Conservation (phyloP, 1,284 basidiomycete species). For the Megacollybia platyphylla region DNA sequence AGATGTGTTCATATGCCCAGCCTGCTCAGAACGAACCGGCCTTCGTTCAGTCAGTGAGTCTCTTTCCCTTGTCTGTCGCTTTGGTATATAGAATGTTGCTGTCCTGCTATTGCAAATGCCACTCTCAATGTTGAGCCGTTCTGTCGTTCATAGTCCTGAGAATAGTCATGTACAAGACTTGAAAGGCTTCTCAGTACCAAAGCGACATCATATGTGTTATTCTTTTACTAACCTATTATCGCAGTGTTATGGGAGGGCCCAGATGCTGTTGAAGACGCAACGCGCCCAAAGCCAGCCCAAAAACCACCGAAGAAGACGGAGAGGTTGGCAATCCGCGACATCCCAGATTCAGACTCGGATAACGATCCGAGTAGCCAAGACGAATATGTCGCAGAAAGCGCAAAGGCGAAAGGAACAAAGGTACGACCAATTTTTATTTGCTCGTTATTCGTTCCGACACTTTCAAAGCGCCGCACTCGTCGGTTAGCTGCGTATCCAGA, state of each 20-base stretch:
- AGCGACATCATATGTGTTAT: slow-evolving; percentile 1
- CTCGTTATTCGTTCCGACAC: slow-evolving; percentile 4
- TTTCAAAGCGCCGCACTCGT: slow-evolving; percentile 21
- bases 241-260: slow-evolving; percentile 62
- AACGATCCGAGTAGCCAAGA: slow-evolving; percentile 44
- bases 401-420: slow-evolving; percentile 19
- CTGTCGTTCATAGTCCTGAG: slow-evolving; percentile 5
- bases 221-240: slow-evolving; percentile 6
- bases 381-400: slow-evolving; percentile 47
- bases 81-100: slow-evolving; percentile 14
- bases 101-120: slow-evolving; percentile 19
- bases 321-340: not conserved
- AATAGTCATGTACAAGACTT: slow-evolving; percentile 17
- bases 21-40: slow-evolving; percentile 53
- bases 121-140: slow-evolving; percentile 15
- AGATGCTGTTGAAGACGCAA: slow-evolving; percentile 34
- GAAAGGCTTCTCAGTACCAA: slow-evolving; percentile 8
- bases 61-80: slow-evolving; percentile 17
- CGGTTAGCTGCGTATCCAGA: slow-evolving; percentile 27
- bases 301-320: slow-evolving; percentile 9
- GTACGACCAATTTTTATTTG: slow-evolving; percentile 20
- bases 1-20: slow-evolving; percentile 63
- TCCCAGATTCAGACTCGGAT: not conserved
- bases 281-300: slow-evolving; percentile 8
- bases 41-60: slow-evolving; percentile 70